Evolutionary conservation across 139 green algal genomes (phyloP).

Genomic region (Nannochloris sp.): DNA sequence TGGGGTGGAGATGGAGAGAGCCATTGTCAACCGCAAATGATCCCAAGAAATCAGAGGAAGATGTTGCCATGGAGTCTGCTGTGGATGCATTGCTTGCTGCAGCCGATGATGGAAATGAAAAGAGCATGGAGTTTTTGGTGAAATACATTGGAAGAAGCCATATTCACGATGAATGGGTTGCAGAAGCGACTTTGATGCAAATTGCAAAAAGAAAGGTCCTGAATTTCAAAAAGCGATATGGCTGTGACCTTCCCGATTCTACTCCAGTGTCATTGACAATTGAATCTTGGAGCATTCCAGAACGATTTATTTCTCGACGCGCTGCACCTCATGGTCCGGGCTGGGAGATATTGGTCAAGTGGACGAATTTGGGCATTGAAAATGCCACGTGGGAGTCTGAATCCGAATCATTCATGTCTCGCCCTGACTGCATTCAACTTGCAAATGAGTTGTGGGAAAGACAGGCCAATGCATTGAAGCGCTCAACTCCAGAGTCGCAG

Average conservation of each 20-base stretch:
- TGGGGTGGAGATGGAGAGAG: slow-evolving; percentile 53
- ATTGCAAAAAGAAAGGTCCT: slow-evolving; percentile 69
- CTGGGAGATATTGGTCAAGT: slow-evolving; percentile 87
- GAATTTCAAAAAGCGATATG: slow-evolving; percentile 70
- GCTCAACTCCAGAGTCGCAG: slow-evolving; percentile 22
- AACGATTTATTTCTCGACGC: slow-evolving; percentile 57
- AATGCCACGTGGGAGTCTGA: slow-evolving; percentile 74
- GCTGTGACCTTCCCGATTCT: slow-evolving; percentile 4
- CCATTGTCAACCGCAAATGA: background rate
- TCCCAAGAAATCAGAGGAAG: background rate
- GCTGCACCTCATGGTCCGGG: slow-evolving; percentile 53
- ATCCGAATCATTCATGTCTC: slow-evolving; percentile 26
- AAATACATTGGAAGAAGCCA: slow-evolving; percentile 70
- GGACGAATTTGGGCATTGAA: slow-evolving; percentile 64
- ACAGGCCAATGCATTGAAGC: slow-evolving; percentile 40
- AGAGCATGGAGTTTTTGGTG: slow-evolving; percentile 72
- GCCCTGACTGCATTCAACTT: slow-evolving; percentile 43
- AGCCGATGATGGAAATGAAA: slow-evolving; percentile 14
- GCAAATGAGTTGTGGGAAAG: slow-evolving; percentile 59
- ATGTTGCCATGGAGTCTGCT: slow-evolving; percentile 34
- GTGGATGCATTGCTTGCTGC: slow-evolving; percentile 51
- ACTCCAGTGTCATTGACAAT: slow-evolving; percentile 32
- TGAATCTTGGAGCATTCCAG: slow-evolving; percentile 43
- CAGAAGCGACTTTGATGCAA: slow-evolving; percentile 47
- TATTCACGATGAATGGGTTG: slow-evolving; percentile 75